Evolutionary conservation across 2,329 filamentous ascomycete species (phyloP), one percentile per base, ranked within the genome.

Genomic region (Zalaria obscura): DNA sequence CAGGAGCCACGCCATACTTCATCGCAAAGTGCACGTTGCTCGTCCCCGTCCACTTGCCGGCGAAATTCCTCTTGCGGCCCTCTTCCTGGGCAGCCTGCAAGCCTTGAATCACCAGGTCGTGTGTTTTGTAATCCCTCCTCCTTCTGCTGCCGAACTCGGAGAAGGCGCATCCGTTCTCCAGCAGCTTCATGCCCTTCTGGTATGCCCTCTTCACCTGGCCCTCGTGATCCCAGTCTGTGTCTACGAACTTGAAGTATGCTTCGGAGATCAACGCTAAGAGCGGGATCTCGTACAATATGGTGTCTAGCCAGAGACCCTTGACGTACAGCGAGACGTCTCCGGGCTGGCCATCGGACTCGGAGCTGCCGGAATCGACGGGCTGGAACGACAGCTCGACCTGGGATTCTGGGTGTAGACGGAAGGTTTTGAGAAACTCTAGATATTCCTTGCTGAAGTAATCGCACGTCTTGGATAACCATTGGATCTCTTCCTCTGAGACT

Each of bases 21-120:
- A 93, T 94, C 7, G 91, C 91, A 50, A 98, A 77, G 59, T 96
- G 89, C 3, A 98, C 91, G 55, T 98, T 98, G 61, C 88, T 96
- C 0, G 89, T 94, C 7, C 91, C 91, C 0, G 80, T 76, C 37
- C 96, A 70, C 57, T 78, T 81, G 6, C 89, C 88, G 1, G 71
- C 63, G 55, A 78, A 73, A 1, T 78, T 80, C 33, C 72, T 71
- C 27, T 48, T 42, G 27, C 50, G 49, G 49, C 73, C 68, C 46
- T 73, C 67, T 44, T 87, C 81, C 51, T 80, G 78, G 10, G 91
- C 88, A 51, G 77, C 76, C 32, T 80, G 73, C n/a, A 98, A 67
- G 1, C 91, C 91, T 46, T 81, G 75, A 60, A 98, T 83, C 0
- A 98, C 88, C 36, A 95, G 66, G 27, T 91, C 86, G 51, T 98